phyloP scores from a whole-genome alignment of 75 land plant genomes.

The Picea sitchensis region DNA sequence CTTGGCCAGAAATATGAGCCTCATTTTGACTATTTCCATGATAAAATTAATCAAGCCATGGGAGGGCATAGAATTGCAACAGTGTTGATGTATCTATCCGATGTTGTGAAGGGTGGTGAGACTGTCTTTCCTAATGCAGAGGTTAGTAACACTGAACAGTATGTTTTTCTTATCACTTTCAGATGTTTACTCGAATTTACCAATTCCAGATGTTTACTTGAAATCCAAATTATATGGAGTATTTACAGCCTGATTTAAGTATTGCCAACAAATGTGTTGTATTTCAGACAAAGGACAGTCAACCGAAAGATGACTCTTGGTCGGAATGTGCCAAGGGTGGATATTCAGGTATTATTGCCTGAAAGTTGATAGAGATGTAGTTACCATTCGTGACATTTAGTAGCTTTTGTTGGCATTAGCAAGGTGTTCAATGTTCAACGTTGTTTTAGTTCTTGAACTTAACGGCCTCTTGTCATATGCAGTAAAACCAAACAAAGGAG shows the following conservation, averaged over 20 bases:
- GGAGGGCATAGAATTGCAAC: conserved; percentile 89
- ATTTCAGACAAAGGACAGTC: conserved; percentile 16
- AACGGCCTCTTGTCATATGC: conserved; percentile 10
- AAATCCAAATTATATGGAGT: neutral
- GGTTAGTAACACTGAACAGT: conserved; percentile 18
- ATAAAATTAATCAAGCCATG: conserved; percentile 55
- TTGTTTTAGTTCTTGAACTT: neutral
- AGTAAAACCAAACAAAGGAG: conserved; percentile 69
- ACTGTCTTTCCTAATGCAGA: conserved; percentile 73
- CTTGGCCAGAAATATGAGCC: conserved; percentile 85
- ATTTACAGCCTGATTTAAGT: neutral
- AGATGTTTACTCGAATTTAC: neutral
- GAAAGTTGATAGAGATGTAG: neutral
- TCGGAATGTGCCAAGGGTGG: conserved; percentile 80
- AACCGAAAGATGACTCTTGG: conserved; percentile 58
- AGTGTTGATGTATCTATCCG: conserved; percentile 86
- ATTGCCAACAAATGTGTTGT: neutral
- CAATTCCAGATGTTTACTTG: neutral
- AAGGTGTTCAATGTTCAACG: neutral
- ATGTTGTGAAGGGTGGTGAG: conserved; percentile 76
- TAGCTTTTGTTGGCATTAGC: neutral
- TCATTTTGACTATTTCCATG: conserved; percentile 79
- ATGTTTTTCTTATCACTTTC: neutral
- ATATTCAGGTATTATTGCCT: conserved; percentile 42
- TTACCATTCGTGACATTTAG: neutral